These are phyloP conservation scores for Rhododendron kiyosumense DNA, from an alignment of 148 eudicot genomes.

Conservation along the genomic window DNA sequence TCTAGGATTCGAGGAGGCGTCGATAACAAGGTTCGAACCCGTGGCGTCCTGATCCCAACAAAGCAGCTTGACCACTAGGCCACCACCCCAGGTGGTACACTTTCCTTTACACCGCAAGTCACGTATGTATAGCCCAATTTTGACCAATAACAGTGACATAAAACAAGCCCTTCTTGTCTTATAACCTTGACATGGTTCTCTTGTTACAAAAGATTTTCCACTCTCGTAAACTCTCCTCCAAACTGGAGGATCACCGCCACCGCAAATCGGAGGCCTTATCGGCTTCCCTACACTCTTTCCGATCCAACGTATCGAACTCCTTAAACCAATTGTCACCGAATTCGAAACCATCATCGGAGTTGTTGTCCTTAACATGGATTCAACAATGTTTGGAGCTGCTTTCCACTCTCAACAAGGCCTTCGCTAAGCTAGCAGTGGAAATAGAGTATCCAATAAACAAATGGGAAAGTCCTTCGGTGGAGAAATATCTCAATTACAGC, in stretches of 20 bases:
- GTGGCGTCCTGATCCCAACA: no score
- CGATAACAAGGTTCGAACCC: no score
- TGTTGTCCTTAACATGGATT: slow-evolving; percentile 30
- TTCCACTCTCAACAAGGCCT: slow-evolving; percentile 37
- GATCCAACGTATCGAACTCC: slow-evolving; percentile 23
- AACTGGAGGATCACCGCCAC: slow-evolving; percentile 26
- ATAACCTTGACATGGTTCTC: slow-evolving; percentile 29
- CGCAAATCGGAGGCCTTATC: slow-evolving; percentile 12
- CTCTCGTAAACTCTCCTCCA: slow-evolving; percentile 20
- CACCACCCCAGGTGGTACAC: no score
- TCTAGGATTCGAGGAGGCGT: no score
- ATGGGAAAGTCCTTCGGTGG: slow-evolving; percentile 37
- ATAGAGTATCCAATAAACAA: slow-evolving; percentile 48
- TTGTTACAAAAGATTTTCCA: slow-evolving; percentile 23
- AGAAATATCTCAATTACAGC: slow-evolving; percentile 46
- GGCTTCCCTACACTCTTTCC: slow-evolving; percentile 34
- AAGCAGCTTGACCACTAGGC: no score
- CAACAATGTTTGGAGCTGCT: slow-evolving; percentile 33
- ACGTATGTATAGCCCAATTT: neutral
- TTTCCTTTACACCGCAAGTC: neutral
- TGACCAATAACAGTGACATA: neutral
- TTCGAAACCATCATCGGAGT: slow-evolving; percentile 21
- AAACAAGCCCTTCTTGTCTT: neutral
- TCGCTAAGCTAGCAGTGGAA: slow-evolving; percentile 41
- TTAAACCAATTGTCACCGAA: slow-evolving; percentile 20